Conservation (phyloP, 805 yeast species). For the Metschnikowia dekortorum region DNA sequence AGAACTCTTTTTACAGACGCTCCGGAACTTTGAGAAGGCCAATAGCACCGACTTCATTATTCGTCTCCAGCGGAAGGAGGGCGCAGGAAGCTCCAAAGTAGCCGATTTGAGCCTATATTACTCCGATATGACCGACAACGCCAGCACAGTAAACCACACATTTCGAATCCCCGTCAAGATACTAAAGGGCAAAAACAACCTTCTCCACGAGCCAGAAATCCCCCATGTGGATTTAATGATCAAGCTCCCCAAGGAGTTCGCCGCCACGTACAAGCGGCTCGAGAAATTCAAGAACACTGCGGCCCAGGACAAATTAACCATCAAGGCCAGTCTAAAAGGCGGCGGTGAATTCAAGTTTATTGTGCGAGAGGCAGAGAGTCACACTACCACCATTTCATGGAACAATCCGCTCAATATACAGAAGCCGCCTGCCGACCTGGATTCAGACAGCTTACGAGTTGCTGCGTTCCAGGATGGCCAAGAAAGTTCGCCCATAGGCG, state of each 20-base stretch:
- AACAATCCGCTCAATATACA: slow-evolving; percentile 48
- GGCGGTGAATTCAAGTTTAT: slow-evolving; percentile 50
- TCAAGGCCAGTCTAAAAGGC: slow-evolving; percentile 42
- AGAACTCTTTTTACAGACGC: slow-evolving; percentile 55
- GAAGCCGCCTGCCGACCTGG: slow-evolving; percentile 22
- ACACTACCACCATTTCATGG: slow-evolving; percentile 55
- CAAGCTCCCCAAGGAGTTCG: slow-evolving; percentile 47
- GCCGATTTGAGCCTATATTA: slow-evolving; percentile 56
- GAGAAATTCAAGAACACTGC: slow-evolving; percentile 57
- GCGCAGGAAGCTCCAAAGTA: slow-evolving; percentile 24
- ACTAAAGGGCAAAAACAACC: slow-evolving; percentile 49
- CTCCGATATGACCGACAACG: slow-evolving; percentile 39
- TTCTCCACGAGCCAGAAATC: slow-evolving; percentile 58
- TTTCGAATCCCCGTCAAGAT: slow-evolving; percentile 69
- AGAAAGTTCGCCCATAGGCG: slow-evolving; percentile 13
- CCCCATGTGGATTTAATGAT: slow-evolving; percentile 53
- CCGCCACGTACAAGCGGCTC: slow-evolving; percentile 52
- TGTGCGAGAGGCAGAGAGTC: slow-evolving; percentile 51
- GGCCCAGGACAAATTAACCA: slow-evolving; percentile 38
- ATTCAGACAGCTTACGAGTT: slow-evolving; percentile 21
- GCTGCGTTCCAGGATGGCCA: slow-evolving; percentile 12
- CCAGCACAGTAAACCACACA: slow-evolving; percentile 54
- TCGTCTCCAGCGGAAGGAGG: slow-evolving; percentile 46
- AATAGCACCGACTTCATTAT: slow-evolving; percentile 48
- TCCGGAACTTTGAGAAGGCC: slow-evolving; percentile 53